phyloP scores from a whole-genome alignment of 202 grass and related monocot genomes.

The Elaeis oleifera region DNA sequence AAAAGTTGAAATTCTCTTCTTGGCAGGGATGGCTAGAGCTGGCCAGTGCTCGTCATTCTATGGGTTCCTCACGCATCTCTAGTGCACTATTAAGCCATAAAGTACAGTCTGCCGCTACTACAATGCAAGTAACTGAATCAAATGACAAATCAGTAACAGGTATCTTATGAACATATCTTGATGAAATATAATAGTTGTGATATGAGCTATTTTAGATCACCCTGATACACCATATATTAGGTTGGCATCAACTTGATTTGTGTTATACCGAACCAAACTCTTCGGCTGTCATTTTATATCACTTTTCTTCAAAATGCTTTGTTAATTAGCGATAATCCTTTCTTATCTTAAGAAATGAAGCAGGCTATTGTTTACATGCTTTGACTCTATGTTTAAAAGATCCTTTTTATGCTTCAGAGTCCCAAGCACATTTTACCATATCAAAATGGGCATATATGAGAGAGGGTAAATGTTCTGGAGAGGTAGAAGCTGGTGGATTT shows the following conservation, averaged over 20 bases:
- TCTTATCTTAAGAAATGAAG: too few species aligned
- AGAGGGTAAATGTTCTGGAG: conserved; percentile 27
- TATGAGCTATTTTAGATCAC: too few species aligned
- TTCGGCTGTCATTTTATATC: neutral
- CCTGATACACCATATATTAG: too few species aligned
- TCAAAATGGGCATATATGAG: conserved; percentile 48
- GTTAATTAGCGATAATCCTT: too few species aligned
- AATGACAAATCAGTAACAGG: conserved; percentile 22
- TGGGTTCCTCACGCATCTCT: conserved; percentile 65
- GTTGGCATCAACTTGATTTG: too few species aligned
- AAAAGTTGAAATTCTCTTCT: conserved; percentile 14
- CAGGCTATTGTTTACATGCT: too few species aligned
- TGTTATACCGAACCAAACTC: too few species aligned
- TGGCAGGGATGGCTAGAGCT: conserved; percentile 87
- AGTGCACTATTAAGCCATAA: conserved; percentile 66
- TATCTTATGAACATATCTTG: conserved; percentile 7
- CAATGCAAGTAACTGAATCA: conserved; percentile 45
- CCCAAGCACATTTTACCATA: conserved; percentile 41
- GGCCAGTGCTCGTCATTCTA: conserved; percentile 80
- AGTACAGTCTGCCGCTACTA: conserved; percentile 70
- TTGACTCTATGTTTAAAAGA: neutral
- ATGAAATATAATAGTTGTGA: too few species aligned
- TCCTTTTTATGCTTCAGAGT: conserved; percentile 33
- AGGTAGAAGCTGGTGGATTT: conserved; percentile 4
- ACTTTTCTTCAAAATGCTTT: too few species aligned